These are phyloP conservation scores for Quercus ilex DNA, from an alignment of 306 rosid genomes.

Conservation along the genomic window DNA sequence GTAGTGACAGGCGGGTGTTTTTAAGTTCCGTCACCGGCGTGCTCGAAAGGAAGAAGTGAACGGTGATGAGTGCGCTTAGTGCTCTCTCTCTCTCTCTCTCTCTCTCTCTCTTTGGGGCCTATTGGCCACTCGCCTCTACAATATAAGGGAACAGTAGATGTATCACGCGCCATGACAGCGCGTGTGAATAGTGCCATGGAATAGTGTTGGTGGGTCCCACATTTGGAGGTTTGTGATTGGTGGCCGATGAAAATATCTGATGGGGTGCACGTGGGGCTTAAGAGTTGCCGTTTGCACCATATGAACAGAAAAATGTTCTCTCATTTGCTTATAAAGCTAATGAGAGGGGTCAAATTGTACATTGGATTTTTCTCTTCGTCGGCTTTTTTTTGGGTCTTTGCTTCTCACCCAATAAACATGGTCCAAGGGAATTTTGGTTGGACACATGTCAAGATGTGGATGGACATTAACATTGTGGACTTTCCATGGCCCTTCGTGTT, in stretches of 20 bases:
- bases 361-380: neutral
- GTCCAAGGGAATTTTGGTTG: neutral
- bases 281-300: neutral
- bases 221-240: conserved; percentile 19
- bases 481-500: no score
- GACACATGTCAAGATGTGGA: neutral
- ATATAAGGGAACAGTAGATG: conserved; percentile 3
- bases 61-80: conserved; percentile 50
- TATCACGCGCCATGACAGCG: conserved; percentile 32
- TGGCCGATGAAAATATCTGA: conserved; percentile 18
- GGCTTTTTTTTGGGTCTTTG: neutral
- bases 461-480: neutral
- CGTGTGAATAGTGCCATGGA: conserved; percentile 11
- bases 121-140: neutral
- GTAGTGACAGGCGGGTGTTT: conserved; percentile 34
- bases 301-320: conserved; percentile 15
- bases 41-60: conserved; percentile 20
- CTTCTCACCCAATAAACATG: neutral
- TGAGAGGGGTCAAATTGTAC: neutral
- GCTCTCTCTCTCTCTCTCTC: no score
- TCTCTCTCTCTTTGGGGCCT: neutral
- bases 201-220: neutral
- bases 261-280: conserved; percentile 34
- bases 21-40: conserved; percentile 59
- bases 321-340: neutral